Evolutionary conservation across 164 flowering plant genomes (phyloP), one percentile per base, ranked within the genome.

Genomic region (Akebia trifoliata): DNA sequence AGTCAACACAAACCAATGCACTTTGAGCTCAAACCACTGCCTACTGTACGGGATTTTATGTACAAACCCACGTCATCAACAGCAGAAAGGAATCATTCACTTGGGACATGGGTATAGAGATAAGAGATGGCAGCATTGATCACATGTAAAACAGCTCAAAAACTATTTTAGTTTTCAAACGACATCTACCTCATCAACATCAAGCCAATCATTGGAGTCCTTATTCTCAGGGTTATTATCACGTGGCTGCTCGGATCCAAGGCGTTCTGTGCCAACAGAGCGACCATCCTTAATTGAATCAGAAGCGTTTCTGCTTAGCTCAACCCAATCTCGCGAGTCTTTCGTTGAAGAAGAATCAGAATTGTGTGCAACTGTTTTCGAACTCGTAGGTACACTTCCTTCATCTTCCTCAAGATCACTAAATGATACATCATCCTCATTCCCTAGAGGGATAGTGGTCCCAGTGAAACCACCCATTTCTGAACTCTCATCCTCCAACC

Each of bases 321-420:
- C 87, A 55, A 87, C 82, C 95, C 95, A 87, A 30, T 79, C 91
- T 6, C 67, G 69, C 0, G 95, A 77, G 4, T 77, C 88, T 54
- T 79, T 85, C 10, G 69, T 37, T 21, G 87, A 71, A 28, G 85
- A 67, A 38, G 84, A 68, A 54, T 78, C 80, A 15, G 89, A 76
- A 40, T 65, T 56, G 42, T 77, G 55, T 28, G 74, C 65, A 6
- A 34, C 68, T 51, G 76, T 79, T 63, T 78, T 84, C 40, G 76
- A 65, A 65, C 60, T 78, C 6, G 69, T 4, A 22, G 78, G 72
- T 0, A 56, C 67, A 36, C 29, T 61, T 37, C 54, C 52, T 53
- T 80, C 77, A 32, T 89, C 93, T 9, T 87, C 90, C 68, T 93
- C 98, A 37, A 93, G 94, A 72, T 93, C 98, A 74, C 97, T 93